A percentile compares a stretch with the other conserved stretches of the same genome.
Evolutionary conservation across 176 grass and related monocot genomes (phyloP).

Genomic region (Chloris gayana): DNA sequence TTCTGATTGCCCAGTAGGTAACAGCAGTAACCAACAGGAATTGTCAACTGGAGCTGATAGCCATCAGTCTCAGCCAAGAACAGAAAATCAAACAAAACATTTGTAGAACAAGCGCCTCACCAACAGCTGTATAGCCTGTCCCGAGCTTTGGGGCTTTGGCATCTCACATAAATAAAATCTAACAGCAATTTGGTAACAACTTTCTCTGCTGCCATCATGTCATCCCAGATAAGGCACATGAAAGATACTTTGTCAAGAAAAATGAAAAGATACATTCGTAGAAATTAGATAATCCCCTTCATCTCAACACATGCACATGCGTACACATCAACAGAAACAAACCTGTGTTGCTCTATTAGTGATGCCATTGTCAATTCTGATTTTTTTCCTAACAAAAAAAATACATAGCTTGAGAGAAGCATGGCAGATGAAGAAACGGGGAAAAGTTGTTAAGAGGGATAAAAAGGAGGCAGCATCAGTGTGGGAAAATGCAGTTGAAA

Average conservation of each 20-base stretch:
- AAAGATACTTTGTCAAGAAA: too few relatives aligned
- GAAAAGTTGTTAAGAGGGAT: background rate
- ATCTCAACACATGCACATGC: background rate
- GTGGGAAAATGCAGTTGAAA: too few relatives aligned
- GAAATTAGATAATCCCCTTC: background rate
- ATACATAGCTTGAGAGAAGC: too few relatives aligned
- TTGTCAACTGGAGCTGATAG: too few relatives aligned
- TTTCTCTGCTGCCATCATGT: constrained; percentile 42
- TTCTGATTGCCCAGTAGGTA: too few relatives aligned
- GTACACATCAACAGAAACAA: background rate
- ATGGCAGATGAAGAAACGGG: background rate
- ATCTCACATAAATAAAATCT: constrained; percentile 18
- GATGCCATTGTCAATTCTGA: background rate
- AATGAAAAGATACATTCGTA: background rate
- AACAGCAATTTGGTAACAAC: constrained; percentile 17
- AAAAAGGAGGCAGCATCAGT: too few relatives aligned
- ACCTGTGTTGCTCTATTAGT: background rate
- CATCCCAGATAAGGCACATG: constrained; percentile 27
- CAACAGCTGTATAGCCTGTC: constrained; percentile 29
- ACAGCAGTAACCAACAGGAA: too few relatives aligned
- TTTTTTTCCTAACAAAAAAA: background rate
- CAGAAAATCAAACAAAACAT: background rate
- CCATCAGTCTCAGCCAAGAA: background rate
- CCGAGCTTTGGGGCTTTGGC: background rate
- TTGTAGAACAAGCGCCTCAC: background rate